Percentiles rank a stretch among this genome's conserved stretches.
These are phyloP conservation scores for Plectosphaerella sp. DNA, from an alignment of 2,329 filamentous ascomycete species.

Conservation along the genomic window DNA sequence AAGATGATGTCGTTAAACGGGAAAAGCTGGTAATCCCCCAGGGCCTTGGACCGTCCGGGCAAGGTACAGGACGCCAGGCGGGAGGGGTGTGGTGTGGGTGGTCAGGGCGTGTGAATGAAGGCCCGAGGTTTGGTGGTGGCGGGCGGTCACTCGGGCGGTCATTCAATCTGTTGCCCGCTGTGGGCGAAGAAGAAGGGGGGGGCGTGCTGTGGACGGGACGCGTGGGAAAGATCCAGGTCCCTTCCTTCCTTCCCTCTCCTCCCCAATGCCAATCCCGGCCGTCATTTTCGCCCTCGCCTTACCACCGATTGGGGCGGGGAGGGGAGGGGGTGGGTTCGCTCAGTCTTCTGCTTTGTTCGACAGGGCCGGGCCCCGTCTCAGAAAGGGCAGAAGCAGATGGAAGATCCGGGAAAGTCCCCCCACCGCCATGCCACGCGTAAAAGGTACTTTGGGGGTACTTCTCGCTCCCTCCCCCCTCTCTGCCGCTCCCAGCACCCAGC, in stretches of 20 bases:
- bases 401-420: not conserved
- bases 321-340: not conserved
- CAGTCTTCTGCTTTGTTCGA: no score
- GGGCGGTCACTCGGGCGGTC: not conserved
- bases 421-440: not conserved
- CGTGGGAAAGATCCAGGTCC: not conserved
- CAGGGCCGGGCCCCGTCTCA: not conserved
- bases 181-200: not conserved
- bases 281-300: not conserved
- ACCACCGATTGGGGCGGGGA: not conserved
- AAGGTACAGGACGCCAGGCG: not conserved
- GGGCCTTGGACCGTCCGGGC: not conserved
- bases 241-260: no score
- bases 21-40: constrained; percentile 1
- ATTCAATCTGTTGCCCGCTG: not conserved
- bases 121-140: no score
- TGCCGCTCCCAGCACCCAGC: no score
- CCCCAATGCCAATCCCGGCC: not conserved
- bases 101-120: no score
- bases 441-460: not conserved
- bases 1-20: constrained; percentile 3
- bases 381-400: not conserved
- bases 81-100: no score
- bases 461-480: not conserved
- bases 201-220: not conserved